Base-by-base conservation (phyloP, 108 stramenopile species). In the Cyclotella cryptica region DNA sequence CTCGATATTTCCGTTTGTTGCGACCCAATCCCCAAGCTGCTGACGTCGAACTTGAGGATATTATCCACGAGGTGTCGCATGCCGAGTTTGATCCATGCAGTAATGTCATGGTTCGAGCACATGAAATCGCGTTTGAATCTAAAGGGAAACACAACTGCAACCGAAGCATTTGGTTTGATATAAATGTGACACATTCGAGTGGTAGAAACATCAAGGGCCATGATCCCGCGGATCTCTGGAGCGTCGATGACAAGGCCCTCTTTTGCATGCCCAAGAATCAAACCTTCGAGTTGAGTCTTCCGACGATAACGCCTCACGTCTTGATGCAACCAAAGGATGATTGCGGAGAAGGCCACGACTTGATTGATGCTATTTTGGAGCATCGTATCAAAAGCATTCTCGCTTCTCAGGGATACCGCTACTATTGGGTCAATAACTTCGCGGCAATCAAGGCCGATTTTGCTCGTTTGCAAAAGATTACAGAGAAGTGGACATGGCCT, bases 91-190 rank as follows among this genome's bases (percentile, higher is more conserved):
- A 72, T 29, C 29, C 47, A 24, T 19, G 43, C 21, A 53, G 18
- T 24, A 10, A 22, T 45, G 26, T 35, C 19, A 26, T 77, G 29
- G 28, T 77, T 17, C 49, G 53, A 13, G 77, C 77, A 0, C 58
- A 77, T 49, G 77, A 77, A 40, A 66, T 77, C 44, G 61, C 40
- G 30, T 70, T 77, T 42, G 77, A 77, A 49, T 77, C 77, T 22
- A 77, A 77, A 45, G 77, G 77, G 17, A 77, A 63, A 40, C 47
- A 29, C 26, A 55, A 35, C 54, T 77, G 77, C 42, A 77, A 77
- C 28, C 69, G 18, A 14, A 68, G 66, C n/a, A 77, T 77, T 26
- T 77, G 77, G 77, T 77, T 77, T 43, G 30, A 77, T 77, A 29
- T 60, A 35, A 51, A 61, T 0, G 62, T 70, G 26, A 53, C 49